Percentiles rank a stretch among this genome's conserved stretches.
Conservation (phyloP, 2,329 filamentous ascomycete species). For the Hypoxylon rubiginosum region DNA sequence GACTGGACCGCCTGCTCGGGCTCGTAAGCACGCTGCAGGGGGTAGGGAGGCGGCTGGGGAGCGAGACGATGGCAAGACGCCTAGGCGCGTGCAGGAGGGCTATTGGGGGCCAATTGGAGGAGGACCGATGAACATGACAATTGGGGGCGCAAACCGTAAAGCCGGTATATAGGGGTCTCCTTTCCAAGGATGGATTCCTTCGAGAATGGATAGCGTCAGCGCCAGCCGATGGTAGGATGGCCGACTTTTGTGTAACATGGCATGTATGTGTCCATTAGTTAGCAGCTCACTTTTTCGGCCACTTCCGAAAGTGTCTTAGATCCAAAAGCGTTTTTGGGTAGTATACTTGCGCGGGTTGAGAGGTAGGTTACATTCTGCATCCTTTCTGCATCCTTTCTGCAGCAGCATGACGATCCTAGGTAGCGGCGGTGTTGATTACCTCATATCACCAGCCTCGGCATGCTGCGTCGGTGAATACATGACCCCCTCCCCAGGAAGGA, state of each 20-base stretch:
- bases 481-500: background rate
- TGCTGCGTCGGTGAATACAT: background rate
- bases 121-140: too few relatives aligned
- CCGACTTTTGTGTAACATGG: too few relatives aligned
- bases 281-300: conserved; percentile 8
- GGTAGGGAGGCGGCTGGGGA: conserved; percentile 12
- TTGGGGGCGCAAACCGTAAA: too few relatives aligned
- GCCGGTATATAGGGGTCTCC: background rate
- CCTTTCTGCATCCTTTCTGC: background rate
- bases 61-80: conserved; percentile 18
- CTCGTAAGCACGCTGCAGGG: conserved; percentile 18
- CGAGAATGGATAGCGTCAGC: too few relatives aligned
- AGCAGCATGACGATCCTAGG: background rate
- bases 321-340: too few relatives aligned
- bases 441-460: conserved; percentile 6
- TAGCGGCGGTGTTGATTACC: too few relatives aligned
- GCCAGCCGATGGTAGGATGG: too few relatives aligned
- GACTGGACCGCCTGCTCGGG: conserved; percentile 11
- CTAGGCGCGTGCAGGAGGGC: conserved; percentile 15
- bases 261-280: too few relatives aligned
- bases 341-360: too few relatives aligned
- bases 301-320: conserved; percentile 20
- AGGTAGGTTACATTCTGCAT: background rate
- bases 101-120: conserved; percentile 4
- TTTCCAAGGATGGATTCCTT: too few relatives aligned